Percentiles rank a stretch among this genome's conserved stretches.
Evolutionary conservation across 805 yeast genomes (phyloP).

Genomic region (Saturnispora dispora): DNA sequence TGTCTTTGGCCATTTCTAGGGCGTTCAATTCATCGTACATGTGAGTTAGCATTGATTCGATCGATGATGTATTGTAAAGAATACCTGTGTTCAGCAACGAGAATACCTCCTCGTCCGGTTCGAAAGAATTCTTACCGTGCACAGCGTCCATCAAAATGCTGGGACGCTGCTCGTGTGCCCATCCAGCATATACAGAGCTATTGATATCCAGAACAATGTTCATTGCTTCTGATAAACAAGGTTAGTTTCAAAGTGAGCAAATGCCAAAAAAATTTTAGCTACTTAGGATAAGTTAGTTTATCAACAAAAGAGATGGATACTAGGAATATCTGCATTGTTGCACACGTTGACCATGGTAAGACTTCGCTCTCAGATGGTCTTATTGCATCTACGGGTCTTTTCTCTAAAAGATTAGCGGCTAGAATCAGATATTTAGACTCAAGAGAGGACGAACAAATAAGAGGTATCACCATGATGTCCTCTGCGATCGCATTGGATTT

Average conservation of each 20-base stretch:
- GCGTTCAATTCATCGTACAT: conserved; percentile 38
- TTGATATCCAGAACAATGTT: conserved; percentile 6
- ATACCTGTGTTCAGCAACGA: conserved; percentile 56
- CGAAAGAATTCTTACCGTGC: background rate
- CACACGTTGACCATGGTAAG: conserved; percentile 98
- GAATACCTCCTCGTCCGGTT: conserved; percentile 36
- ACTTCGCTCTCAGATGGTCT: conserved; percentile 89
- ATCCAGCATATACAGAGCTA: conserved; percentile 1
- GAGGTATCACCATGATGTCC: conserved; percentile 98
- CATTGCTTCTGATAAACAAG: background rate
- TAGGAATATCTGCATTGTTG: conserved; percentile 88
- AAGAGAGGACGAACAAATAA: conserved; percentile 86
- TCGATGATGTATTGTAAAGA: conserved; percentile 65
- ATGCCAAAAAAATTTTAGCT: background rate
- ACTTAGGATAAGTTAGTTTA: background rate
- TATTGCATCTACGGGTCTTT: conserved; percentile 91
- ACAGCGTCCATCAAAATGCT: conserved; percentile 8
- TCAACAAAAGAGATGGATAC: conserved; percentile 44
- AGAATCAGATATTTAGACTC: conserved; percentile 88
- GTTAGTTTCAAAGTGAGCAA: background rate
- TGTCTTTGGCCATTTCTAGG: conserved; percentile 36
- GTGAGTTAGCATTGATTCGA: conserved; percentile 58
- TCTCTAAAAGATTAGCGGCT: conserved; percentile 92
- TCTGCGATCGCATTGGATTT: conserved; percentile 93
- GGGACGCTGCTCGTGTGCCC: conserved; percentile 7